Conservation (phyloP, 305 asterid species). For the Fraxinus velutina region DNA sequence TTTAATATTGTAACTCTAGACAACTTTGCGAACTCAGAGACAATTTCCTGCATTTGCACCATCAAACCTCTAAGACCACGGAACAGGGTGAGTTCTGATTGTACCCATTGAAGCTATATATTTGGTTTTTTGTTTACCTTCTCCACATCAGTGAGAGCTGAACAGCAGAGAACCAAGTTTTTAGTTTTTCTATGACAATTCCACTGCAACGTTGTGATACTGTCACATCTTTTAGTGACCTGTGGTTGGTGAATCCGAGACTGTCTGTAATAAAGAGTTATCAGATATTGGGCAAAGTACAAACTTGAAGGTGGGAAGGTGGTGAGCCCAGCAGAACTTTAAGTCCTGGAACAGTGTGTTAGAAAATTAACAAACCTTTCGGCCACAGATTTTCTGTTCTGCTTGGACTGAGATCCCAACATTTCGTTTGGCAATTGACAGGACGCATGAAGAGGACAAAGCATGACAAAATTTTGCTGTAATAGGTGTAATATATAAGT, state of each 20-base stretch:
- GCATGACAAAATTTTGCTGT: slow-evolving; percentile 82
- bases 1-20: slow-evolving; percentile 54
- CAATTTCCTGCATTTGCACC: slow-evolving; percentile 45
- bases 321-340: slow-evolving; percentile 1
- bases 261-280: slow-evolving; percentile 37
- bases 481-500: slow-evolving; percentile 3
- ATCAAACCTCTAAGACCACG: neutral
- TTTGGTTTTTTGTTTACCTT: slow-evolving; percentile 44
- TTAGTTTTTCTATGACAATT: slow-evolving; percentile 46
- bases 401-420: slow-evolving; percentile 40
- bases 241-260: slow-evolving; percentile 27
- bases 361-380: slow-evolving; percentile 39
- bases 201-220: slow-evolving; percentile 38
- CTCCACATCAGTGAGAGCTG: slow-evolving; percentile 65
- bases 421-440: slow-evolving; percentile 60
- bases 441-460: slow-evolving; percentile 77
- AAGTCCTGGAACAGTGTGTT: neutral
- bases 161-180: slow-evolving; percentile 63
- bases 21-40: slow-evolving; percentile 46
- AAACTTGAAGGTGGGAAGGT: neutral
- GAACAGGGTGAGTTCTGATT: neutral
- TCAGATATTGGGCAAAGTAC: neutral
- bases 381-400: slow-evolving; percentile 36
- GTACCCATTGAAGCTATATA: neutral
- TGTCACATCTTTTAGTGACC: slow-evolving; percentile 31